Evolutionary conservation across 1,139 yeast genomes (phyloP), one percentile per base, ranked within the genome.

Genomic region (Pneumocystis murina): DNA sequence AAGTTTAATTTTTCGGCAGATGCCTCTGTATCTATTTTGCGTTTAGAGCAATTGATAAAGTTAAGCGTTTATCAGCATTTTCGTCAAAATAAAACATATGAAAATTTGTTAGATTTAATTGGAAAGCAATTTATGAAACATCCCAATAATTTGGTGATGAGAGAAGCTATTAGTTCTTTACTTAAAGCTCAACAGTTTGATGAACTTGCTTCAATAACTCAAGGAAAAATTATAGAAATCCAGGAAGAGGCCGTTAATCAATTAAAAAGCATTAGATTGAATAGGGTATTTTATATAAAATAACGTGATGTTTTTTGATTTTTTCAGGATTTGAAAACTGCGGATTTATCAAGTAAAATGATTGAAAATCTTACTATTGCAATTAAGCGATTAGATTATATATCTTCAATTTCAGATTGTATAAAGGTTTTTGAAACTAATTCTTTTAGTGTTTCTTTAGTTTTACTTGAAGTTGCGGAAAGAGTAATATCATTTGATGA

Each of bases 41-140:
- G 71, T 36, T 61, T 73, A 16, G 70, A 69, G 28, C 68, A 69
- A 24, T 62, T 72, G 36, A 66, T 74, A 16, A 72, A 72, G 59
- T 65, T 70, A 55, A 70, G 67, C n/a, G 63, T 69, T 7, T 72
- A 69, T 61, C 69, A 69, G 10, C 66, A 68, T 12, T 65, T 71
- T n/a, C 70, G 71, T 30, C 68, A 70, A 60, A 72, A 71, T 63
- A 59, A 66, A 16, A 67, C 67, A 24, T 71, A 69, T 59, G 68
- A 65, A n/a, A 67, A 61, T 17, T 65, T 70, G 4, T 65, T 73
- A 35, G 66, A 67, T 20, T 64, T 59, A 16, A 67, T 71, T 14
- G 63, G 69, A 20, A 68, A 68, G 59, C 68, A 69, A 40, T 73
- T 72, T 64, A 65, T 36, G 61, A 43, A 63, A 6, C 67, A 67